These are phyloP conservation scores for Melampsora larici-populina DNA, from an alignment of 1,284 basidiomycete genomes.

Conservation along the genomic window DNA sequence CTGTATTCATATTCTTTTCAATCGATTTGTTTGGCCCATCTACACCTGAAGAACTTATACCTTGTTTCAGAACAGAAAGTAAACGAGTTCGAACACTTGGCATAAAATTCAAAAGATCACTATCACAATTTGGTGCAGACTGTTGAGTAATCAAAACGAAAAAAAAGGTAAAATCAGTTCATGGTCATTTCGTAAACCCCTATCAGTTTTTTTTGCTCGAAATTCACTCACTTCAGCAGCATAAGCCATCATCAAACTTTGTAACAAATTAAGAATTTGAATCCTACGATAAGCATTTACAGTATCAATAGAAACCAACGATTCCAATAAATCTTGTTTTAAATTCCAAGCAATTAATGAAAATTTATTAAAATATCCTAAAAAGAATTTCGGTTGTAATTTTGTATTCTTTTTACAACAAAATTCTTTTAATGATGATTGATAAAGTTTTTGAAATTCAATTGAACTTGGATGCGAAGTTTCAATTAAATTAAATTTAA, in stretches of 20 bases:
- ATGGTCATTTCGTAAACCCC: too few species aligned
- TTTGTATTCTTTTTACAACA: conserved; percentile 9
- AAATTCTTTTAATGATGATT: conserved; percentile 16
- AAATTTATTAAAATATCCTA: conserved; percentile 2
- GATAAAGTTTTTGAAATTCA: conserved; percentile 3
- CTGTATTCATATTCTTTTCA: conserved; percentile 1
- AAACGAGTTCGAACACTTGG: neutral
- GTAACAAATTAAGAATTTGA: conserved; percentile 18
- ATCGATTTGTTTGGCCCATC: neutral
- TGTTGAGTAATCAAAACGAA: neutral
- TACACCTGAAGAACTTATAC: neutral
- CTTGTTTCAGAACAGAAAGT: neutral
- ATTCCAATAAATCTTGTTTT: neutral
- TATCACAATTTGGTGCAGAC: neutral
- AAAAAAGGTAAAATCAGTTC: neutral
- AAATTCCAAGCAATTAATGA: conserved; percentile 22
- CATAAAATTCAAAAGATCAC: neutral
- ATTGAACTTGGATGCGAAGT: neutral
- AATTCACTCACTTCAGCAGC: conserved; percentile 18
- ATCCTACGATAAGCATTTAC: conserved; percentile 25
- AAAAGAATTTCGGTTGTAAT: conserved; percentile 24
- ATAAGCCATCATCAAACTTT: conserved; percentile 10
- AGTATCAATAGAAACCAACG: neutral
- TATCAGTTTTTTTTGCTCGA: neutral
- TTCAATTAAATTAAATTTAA: neutral